Conservation (phyloP, 495 filamentous ascomycete species). For the Aspergillus ostianus region DNA sequence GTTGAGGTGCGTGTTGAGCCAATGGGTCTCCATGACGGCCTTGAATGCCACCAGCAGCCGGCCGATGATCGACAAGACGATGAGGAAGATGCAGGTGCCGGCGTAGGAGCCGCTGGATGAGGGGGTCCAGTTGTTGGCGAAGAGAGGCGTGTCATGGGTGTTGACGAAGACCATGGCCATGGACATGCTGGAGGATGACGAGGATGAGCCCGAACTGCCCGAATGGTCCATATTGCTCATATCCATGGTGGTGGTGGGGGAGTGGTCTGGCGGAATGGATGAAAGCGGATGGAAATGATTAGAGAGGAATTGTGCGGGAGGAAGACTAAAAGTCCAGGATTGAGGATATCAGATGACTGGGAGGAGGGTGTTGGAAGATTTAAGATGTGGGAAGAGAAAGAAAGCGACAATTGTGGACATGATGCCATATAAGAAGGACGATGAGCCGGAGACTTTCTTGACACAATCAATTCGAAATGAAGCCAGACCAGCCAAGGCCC, state of each 20-base stretch:
- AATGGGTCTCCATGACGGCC: slow-evolving; percentile 51
- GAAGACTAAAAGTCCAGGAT: background rate
- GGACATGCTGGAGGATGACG: slow-evolving; percentile 23
- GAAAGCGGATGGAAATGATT: background rate
- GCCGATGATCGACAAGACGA: slow-evolving; percentile 66
- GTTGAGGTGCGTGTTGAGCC: slow-evolving; percentile 63
- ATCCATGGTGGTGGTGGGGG: slow-evolving; percentile 8
- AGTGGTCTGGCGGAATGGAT: background rate
- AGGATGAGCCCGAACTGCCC: slow-evolving; percentile 16
- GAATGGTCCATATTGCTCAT: slow-evolving; percentile 18
- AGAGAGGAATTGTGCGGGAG: background rate
- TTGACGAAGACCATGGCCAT: slow-evolving; percentile 60
- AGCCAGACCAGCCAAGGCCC: slow-evolving; percentile 6
- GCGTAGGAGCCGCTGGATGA: slow-evolving; percentile 66
- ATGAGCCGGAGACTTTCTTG: slow-evolving; percentile 4
- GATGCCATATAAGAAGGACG: slow-evolving; percentile 6
- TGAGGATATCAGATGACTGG: background rate
- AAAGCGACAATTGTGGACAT: background rate
- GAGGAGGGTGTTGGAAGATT: slow-evolving; percentile 1
- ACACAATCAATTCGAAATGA: background rate
- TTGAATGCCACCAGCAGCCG: slow-evolving; percentile 69
- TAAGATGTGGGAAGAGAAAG: slow-evolving; percentile 5
- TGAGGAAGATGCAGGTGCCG: slow-evolving; percentile 83
- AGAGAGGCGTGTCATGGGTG: slow-evolving; percentile 67
- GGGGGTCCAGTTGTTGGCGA: slow-evolving; percentile 72